Conservation (phyloP, 495 filamentous ascomycete genomes). For the Jackrogersella minutella region DNA sequence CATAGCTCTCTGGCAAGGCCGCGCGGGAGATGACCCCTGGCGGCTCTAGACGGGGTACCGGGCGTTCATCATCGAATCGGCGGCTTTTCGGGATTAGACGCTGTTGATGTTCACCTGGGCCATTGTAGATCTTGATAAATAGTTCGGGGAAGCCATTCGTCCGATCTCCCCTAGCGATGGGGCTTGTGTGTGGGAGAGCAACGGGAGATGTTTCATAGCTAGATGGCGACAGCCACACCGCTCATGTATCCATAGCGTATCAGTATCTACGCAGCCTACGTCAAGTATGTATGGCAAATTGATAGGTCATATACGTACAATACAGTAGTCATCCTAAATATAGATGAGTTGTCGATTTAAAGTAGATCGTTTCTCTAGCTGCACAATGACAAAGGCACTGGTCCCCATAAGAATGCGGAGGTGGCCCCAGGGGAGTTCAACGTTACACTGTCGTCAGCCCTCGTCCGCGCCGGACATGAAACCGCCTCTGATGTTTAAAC, state of each 20-base stretch:
- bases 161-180: neutral
- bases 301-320: too few relatives aligned
- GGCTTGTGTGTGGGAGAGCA: neutral
- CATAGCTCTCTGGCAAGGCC: neutral
- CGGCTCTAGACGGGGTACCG: constrained; percentile 9
- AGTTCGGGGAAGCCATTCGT: neutral
- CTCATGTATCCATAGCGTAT: neutral
- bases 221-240: constrained; percentile 6
- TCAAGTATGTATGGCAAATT: too few relatives aligned
- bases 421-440: constrained; percentile 6
- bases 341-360: constrained; percentile 15
- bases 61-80: constrained; percentile 21
- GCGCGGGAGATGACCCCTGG: constrained; percentile 8
- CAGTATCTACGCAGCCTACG: too few relatives aligned
- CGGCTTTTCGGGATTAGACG: constrained; percentile 21
- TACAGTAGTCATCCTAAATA: constrained; percentile 4
- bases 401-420: constrained; percentile 12
- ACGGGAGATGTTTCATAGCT: constrained; percentile 2
- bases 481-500: constrained; percentile 2
- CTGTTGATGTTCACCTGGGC: constrained; percentile 1
- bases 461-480: constrained; percentile 11
- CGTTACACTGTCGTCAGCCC: constrained; percentile 14
- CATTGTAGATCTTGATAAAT: constrained; percentile 30
- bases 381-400: neutral
- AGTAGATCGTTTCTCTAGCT: constrained; percentile 11